Evolutionary conservation across 2,329 filamentous ascomycete species (phyloP).

Genomic region (Xylogone sp.): DNA sequence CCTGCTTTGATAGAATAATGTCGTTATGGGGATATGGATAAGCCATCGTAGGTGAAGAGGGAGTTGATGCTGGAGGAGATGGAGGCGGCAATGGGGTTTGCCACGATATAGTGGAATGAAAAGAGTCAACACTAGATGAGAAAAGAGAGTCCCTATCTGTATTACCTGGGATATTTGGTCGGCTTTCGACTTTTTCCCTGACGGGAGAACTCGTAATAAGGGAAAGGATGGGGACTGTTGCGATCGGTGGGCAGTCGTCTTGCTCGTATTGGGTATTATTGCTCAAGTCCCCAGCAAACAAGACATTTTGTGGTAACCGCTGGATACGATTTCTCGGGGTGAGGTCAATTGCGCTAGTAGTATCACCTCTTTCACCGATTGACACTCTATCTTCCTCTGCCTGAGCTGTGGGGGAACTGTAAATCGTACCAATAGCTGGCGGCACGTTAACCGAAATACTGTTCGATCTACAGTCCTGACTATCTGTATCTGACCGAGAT

Average conservation of each 20-base stretch:
- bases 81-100: conserved; percentile 40
- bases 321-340: conserved; percentile 20
- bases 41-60: conserved; percentile 30
- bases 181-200: conserved; percentile 12
- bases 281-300: background rate
- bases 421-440: no score
- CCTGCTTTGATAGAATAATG: conserved; percentile 31
- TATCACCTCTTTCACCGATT: conserved; percentile 1
- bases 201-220: conserved; percentile 39
- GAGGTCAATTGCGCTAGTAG: conserved; percentile 21
- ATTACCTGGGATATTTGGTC: background rate
- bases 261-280: background rate
- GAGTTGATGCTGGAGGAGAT: conserved; percentile 42
- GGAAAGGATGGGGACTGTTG: conserved; percentile 38
- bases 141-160: conserved; percentile 21
- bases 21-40: conserved; percentile 39
- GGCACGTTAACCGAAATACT: no score
- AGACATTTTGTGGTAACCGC: conserved; percentile 13
- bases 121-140: conserved; percentile 50
- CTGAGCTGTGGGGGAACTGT: no score
- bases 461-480: no score
- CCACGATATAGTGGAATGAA: conserved; percentile 52
- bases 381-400: background rate
- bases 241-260: conserved; percentile 31
- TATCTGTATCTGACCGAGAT: no score